Percentiles rank a stretch among this genome's conserved stretches.
phyloP scores from a whole-genome alignment of 192 early-diverging fungal genomes.

The Coemansia sp. region DNA sequence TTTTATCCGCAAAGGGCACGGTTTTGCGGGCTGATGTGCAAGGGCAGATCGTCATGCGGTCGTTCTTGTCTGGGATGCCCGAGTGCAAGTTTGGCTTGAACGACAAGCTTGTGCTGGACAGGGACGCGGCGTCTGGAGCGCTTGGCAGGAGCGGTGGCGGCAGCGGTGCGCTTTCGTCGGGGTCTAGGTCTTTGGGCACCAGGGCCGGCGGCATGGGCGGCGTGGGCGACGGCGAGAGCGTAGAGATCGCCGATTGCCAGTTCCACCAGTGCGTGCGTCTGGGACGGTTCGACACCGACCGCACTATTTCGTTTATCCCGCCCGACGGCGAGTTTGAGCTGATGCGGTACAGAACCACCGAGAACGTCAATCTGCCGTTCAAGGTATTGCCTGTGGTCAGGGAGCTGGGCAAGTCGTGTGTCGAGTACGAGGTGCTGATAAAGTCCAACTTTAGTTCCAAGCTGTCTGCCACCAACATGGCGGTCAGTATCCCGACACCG shows the following conservation, averaged over 20 bases:
- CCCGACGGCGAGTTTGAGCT: slow-evolving; percentile 97
- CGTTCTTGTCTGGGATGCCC: slow-evolving; percentile 95
- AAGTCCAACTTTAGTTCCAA: slow-evolving; percentile 89
- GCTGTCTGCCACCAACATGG: slow-evolving; percentile 86
- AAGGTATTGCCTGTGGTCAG: slow-evolving; percentile 90
- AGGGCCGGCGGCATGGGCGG: slow-evolving; percentile 30
- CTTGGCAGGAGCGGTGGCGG: slow-evolving; percentile 1
- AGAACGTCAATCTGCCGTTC: slow-evolving; percentile 95
- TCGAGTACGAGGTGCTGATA: slow-evolving; percentile 90
- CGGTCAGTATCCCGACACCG: slow-evolving; percentile 87
- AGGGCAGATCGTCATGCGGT: slow-evolving; percentile 90
- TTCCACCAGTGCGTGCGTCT: slow-evolving; percentile 99
- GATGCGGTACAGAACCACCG: slow-evolving; percentile 94
- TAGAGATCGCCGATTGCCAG: slow-evolving; percentile 96
- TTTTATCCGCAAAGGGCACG: slow-evolving; percentile 87
- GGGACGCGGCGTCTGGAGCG: slow-evolving; percentile 53
- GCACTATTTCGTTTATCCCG: slow-evolving; percentile 97
- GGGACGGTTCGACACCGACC: slow-evolving; percentile 86
- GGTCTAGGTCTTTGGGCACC: slow-evolving; percentile 8
- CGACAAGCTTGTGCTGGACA: slow-evolving; percentile 89
- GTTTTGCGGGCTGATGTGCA: slow-evolving; percentile 86
- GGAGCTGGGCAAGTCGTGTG: slow-evolving; percentile 74
- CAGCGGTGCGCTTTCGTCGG: neutral
- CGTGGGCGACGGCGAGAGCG: slow-evolving; percentile 54
- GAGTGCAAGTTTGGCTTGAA: slow-evolving; percentile 98